Conservation (phyloP, 2,329 filamentous ascomycete species). For the Colletotrichum salicis region DNA sequence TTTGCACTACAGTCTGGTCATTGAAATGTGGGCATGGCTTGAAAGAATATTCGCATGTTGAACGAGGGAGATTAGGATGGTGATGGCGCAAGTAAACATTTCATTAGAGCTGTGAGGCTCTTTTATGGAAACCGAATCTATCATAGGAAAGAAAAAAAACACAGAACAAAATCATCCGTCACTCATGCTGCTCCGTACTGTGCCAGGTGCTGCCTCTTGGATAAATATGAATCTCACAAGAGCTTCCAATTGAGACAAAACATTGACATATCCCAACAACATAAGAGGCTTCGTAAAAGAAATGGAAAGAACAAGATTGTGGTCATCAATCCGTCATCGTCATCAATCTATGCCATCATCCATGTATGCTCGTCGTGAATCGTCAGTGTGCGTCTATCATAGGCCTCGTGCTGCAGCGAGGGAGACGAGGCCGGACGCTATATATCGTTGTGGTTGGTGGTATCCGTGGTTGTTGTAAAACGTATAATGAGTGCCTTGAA, state of each 20-base stretch:
- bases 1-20: too few relatives aligned
- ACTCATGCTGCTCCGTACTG: constrained; percentile 8
- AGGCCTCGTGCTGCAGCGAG: not conserved
- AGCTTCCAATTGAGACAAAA: constrained; percentile 2
- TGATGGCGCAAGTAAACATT: not conserved
- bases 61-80: too few relatives aligned
- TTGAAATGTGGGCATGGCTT: not conserved
- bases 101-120: constrained; percentile 32
- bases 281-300: not conserved
- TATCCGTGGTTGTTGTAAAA: constrained; percentile 1
- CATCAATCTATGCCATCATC: not conserved
- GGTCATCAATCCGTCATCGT: constrained; percentile 7
- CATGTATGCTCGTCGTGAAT: constrained; percentile 9
- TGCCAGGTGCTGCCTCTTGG: not conserved
- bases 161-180: not conserved
- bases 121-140: constrained; percentile 20
- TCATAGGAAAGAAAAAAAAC: not conserved
- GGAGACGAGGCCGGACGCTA: constrained; percentile 1
- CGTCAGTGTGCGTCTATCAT: not conserved
- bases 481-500: constrained; percentile 12
- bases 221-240: not conserved
- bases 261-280: not conserved
- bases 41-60: not conserved
- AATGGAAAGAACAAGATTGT: not conserved
- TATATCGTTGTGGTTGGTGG: constrained; percentile 2